A percentile compares a stretch with the other conserved stretches of the same genome.
phyloP scores from a whole-genome alignment of 352 stramenopile genomes.

The Peronosclerospora sorghi region DNA sequence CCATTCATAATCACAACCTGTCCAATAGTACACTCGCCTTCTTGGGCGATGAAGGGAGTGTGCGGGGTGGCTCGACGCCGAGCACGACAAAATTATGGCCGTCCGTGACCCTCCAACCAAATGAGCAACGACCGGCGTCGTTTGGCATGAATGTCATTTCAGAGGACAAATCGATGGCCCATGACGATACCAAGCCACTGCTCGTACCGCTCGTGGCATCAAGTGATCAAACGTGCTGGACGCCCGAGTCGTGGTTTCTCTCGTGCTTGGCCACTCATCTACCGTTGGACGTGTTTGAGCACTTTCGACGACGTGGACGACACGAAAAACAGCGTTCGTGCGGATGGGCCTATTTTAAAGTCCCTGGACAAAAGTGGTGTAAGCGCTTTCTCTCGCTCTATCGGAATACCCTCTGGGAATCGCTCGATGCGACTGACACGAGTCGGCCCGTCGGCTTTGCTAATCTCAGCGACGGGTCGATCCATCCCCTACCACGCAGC shows the following conservation, averaged over 20 bases:
- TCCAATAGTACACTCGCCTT: conserved; percentile 79
- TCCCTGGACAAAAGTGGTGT: conserved; percentile 51
- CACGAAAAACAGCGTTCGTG: conserved; percentile 13
- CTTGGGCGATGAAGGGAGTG: conserved; percentile 77
- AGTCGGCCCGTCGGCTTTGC: conserved; percentile 60
- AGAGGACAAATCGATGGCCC: conserved; percentile 39
- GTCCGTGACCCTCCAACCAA: conserved; percentile 16
- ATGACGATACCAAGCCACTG: conserved; percentile 25
- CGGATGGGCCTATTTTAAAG: conserved; percentile 51
- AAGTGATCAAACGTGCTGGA: conserved; percentile 34
- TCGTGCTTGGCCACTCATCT: conserved; percentile 55
- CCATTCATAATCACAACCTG: conserved; percentile 77
- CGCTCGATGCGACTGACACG: conserved; percentile 45
- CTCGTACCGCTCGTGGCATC: conserved; percentile 24
- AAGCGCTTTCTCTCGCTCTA: conserved; percentile 58
- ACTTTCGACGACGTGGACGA: conserved; percentile 23
- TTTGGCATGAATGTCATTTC: conserved; percentile 69
- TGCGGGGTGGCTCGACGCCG: conserved; percentile 52
- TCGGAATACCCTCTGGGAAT: conserved; percentile 70
- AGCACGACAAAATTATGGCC: conserved; percentile 26
- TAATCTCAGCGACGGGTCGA: conserved; percentile 59
- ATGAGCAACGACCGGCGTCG: conserved; percentile 27
- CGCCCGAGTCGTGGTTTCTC: conserved; percentile 46
- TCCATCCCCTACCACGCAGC: conserved; percentile 42
- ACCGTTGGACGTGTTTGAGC: conserved; percentile 46